Evolutionary conservation across 1,139 yeast species (phyloP), one percentile per base, ranked within the genome.

Genomic region (Kodamaea ohmeri): DNA sequence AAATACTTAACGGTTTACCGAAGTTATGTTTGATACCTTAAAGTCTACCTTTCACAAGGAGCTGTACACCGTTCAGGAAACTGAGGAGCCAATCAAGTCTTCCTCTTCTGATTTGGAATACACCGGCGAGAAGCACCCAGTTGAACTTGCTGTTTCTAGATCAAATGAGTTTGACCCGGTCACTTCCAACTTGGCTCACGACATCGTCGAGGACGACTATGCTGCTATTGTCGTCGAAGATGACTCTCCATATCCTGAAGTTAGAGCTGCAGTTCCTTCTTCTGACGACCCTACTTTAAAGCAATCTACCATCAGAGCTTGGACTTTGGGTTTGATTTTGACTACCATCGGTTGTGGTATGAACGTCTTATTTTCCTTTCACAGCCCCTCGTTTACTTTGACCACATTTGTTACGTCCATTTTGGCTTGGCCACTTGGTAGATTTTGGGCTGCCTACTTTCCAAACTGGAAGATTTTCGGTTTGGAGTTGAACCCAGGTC

Each of bases 171-270:
- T 63, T 38, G 70, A 65, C 43, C 67, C 69, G 0, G 59, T 65
- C 28, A 58, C 67, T 21, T 63, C 70, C 12, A 43, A 52, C 28
- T 34, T 48, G 25, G 33, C 34, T 8, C 25, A 37, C 25, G 49
- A 47, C 9, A 44, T 53, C 27, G 58, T 58, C 18, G 58, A 54
- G 24, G 76, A 70, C 46, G 74, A 66, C 13, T 71, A 71, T 50
- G 68, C 78, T 35, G 71, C 67, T 42, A 51, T 65, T 28, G 48
- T 49, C 12, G 71, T 67, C 21, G 73, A 67, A 50, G 72, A 76
- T 50, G 81, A 80, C 51, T 77, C 83, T 15, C 82, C 84, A 6
- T 78, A 77, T 53, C 79, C 85, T 0, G 87, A 81, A 53, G 88
- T 81, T 29, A 69, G 87, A 52, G 84, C 85, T 4, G 72, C 85